These are phyloP conservation scores for Fraxinus floribunda DNA, from an alignment of 305 asterid genomes.

Conservation along the genomic window DNA sequence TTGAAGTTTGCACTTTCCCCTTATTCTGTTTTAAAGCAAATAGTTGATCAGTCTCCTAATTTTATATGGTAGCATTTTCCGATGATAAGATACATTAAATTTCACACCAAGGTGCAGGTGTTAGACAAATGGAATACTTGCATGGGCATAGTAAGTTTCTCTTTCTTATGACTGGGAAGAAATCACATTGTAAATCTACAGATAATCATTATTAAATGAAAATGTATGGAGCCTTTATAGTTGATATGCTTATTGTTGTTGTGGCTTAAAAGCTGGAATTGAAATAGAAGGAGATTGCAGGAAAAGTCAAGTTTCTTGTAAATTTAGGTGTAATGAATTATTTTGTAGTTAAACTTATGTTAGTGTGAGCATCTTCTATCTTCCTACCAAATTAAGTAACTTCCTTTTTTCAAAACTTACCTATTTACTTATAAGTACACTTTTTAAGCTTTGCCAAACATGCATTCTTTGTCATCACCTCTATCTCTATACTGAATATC, in stretches of 20 bases:
- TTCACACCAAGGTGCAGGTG: constrained; percentile 33
- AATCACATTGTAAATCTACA: constrained; percentile 38
- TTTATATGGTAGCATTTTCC: neutral
- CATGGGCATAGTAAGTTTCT: constrained; percentile 48
- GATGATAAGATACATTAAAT: neutral
- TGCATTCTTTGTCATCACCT: too few relatives aligned
- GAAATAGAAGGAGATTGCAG: neutral
- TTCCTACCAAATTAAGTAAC: too few relatives aligned
- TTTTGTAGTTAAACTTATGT: too few relatives aligned
- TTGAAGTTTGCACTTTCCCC: too few relatives aligned
- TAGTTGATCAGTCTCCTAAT: neutral
- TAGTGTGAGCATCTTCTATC: too few relatives aligned
- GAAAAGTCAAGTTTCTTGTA: neutral
- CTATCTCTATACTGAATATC: too few relatives aligned
- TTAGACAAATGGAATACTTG: constrained; percentile 41
- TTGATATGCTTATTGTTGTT: neutral
- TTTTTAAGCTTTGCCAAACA: too few relatives aligned
- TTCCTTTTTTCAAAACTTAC: too few relatives aligned
- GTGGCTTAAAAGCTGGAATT: neutral
- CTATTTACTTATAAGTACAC: too few relatives aligned
- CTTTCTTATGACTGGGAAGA: constrained; percentile 43
- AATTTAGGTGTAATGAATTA: neutral
- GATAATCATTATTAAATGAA: constrained; percentile 32
- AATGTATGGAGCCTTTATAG: neutral
- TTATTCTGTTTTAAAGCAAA: too few relatives aligned